Base-by-base conservation (phyloP, 345 rosid genomes). In the Toxicodendron radicans region DNA sequence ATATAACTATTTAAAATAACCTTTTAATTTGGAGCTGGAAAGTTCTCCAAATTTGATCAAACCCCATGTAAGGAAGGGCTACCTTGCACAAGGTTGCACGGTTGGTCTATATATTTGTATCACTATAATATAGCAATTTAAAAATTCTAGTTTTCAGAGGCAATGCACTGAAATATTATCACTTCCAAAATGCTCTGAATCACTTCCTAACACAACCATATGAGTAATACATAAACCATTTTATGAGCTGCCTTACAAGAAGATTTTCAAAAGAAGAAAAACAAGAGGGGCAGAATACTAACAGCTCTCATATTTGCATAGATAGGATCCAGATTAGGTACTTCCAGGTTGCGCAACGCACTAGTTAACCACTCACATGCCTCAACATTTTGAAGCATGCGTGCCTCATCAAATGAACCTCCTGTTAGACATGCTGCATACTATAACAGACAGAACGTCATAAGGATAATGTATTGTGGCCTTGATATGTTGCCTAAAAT, bases 281-380 rank as follows among this genome's bases (percentile, higher is more conserved):
- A 51, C 64, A 27, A 52, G 72, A 68, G 65, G 73, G 57, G 71
- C 9, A 74, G 66, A 66, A 53, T 59, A 73, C 93, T 70, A 89
- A 95, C 98, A 67, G 99, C 97, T 85, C 90, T 86, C 91, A 91
- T 88, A 62, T 92, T 90, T 30, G 94, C 95, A 81, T 89, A 93
- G 73, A 63, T 52, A 18, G 97, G 83, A 81, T 93, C 99, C 85
- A 95, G 46, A 80, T 86, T 89, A 68, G 99, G 98, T 73, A 81
- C 91, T 84, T 91, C 87, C 72, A 93, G 92, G 63, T 90, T 95
- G 76, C 70, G 84, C 61, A 92, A 83, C 78, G 91, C 94, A 86
- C 84, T 85, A 76, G 97, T 89, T 77, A 95, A 83, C 99, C 99
- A 95, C 84, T 95, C 99, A 72, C 99, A 95, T 72, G 97, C 98